Base-by-base conservation (phyloP, 2,329 filamentous ascomycete species). In the Trichoderma cornu-damae region DNA sequence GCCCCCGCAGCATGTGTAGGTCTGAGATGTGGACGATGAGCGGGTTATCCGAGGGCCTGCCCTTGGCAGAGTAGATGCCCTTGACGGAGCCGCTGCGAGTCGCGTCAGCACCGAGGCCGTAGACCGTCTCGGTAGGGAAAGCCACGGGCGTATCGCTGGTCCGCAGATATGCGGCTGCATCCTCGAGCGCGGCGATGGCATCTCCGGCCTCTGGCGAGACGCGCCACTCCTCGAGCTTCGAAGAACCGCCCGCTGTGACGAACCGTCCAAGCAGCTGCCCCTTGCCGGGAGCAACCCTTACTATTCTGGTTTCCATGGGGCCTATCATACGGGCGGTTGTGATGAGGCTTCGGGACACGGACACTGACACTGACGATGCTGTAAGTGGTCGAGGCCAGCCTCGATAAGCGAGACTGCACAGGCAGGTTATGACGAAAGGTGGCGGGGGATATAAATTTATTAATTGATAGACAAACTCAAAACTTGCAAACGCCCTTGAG, bases 91-190 rank as follows among this genome's bases (percentile, higher is more conserved):
- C 78, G 66, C 86, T 90, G 65, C 90, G 83, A 24, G 92, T 97
- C 9, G 94, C 94, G 74, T 97, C 94, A 12, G 94, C 94, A n/a
- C 91, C 94, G 6, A 99, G 80, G 0, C 94, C 94, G 70, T 99
- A 99, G 0, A 99, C 94, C 0, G 94, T 99, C 74, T 99, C 94
- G 0, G 94, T 99, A 0, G 94, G 94, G 69, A 99, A 99, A 1
- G 90, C 94, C 47, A 99, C 90, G 4, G 94, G 94, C 3, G 81
- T 80, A 68, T 89, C 80, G 51, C 80, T 85, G 16, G 78, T 77
- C 51, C 77, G 81, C 34, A 96, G 76, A 62, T 85, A 79, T 11
- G 78, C 69, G 2, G 89, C 90, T 1, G 90, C 90, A 56, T 84
- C 75, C 58, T 76, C 73, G 35, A 96, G 77, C 24, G 72, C 69